Base-by-base conservation (phyloP, 1,139 yeast genomes). In the Hyphopichia wangnamkhiaoensis region DNA sequence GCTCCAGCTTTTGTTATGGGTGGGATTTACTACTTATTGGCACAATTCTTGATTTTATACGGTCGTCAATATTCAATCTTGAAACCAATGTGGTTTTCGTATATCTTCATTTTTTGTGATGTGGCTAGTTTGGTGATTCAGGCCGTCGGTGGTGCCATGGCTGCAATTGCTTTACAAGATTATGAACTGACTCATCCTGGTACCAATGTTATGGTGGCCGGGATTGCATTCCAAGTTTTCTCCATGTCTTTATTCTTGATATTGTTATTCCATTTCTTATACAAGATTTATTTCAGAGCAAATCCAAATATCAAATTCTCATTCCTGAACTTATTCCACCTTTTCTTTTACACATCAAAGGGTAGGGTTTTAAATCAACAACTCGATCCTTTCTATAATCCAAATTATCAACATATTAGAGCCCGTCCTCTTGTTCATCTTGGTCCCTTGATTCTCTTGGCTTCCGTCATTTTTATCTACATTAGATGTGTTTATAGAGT, bases 1-100 rank as follows among this genome's bases (percentile, higher is more conserved):
- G 68, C 71, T 3, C 74, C 74, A 0, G 70, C 71, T 1, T 64
- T 68, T 36, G 46, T 66, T 8, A 68, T 68, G 74, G 74, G 70
- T 0, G 71, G 68, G 0, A 52, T 69, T 5, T 68, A 69, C 48
- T 64, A 56, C 40, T 46, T 66, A 15, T 53, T 68, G 31, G 71
- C 67, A 1, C 68, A 66, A 42, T 47, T 67, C 35, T 53, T 65
- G 33, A 62, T 61, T 18, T 43, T 63, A 5, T 51, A 63, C 42
- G 71, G 69, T 7, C 44, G 57, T 20, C 43, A 47, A 17, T 60
- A 42, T 37, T 58, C 68, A 2, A 35, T 53, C 8, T 46, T 68
- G 20, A 54, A 48, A 35, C 74, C 74, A 10, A 43, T 59, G 26
- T 61, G 64, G 65, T 62, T 61, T 40, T 59, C 71, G 4, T 67